A percentile compares a stretch with the other conserved stretches of the same genome.
phyloP scores from a whole-genome alignment of 2,329 filamentous ascomycete genomes.

The Rhinocladiella similis region DNA sequence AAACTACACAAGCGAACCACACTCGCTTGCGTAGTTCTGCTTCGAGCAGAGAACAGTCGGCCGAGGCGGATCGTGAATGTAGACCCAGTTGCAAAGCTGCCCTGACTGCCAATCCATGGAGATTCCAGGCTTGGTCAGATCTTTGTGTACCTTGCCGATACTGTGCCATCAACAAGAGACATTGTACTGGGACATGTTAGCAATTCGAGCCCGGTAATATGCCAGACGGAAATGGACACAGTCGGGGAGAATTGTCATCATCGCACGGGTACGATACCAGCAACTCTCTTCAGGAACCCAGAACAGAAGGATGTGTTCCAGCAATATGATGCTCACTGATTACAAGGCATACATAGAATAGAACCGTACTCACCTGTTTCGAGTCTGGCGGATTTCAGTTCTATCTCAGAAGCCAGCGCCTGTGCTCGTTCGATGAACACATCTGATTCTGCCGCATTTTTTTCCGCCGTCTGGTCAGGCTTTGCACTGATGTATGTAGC shows the following conservation, averaged over 20 bases:
- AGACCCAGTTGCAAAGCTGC: slow-evolving; percentile 22
- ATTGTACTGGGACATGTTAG: slow-evolving; percentile 13
- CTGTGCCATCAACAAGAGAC: slow-evolving; percentile 23
- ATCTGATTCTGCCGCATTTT: slow-evolving; percentile 23
- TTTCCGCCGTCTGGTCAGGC: slow-evolving; percentile 19
- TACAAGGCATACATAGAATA: too few relatives aligned
- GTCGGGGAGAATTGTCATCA: background rate
- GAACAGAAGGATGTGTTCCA: background rate
- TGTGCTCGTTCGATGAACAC: slow-evolving; percentile 24
- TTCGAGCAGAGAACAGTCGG: slow-evolving; percentile 11
- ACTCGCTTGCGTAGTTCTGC: slow-evolving; percentile 22
- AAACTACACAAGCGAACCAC: slow-evolving; percentile 23
- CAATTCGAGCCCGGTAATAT: background rate
- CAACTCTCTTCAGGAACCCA: background rate
- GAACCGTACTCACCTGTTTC: slow-evolving; percentile 15
- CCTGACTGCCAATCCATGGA: slow-evolving; percentile 22
- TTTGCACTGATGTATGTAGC: slow-evolving; percentile 26
- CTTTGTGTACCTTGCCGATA: slow-evolving; percentile 23
- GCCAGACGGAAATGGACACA: background rate
- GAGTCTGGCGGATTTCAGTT: slow-evolving; percentile 22
- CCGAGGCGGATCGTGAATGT: slow-evolving; percentile 15
- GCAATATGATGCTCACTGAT: background rate
- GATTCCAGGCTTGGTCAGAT: slow-evolving; percentile 23
- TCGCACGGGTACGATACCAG: background rate
- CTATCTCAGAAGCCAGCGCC: slow-evolving; percentile 19